Evolutionary conservation across 495 filamentous ascomycete species (phyloP).

Genomic region (Daldinia loculata): DNA sequence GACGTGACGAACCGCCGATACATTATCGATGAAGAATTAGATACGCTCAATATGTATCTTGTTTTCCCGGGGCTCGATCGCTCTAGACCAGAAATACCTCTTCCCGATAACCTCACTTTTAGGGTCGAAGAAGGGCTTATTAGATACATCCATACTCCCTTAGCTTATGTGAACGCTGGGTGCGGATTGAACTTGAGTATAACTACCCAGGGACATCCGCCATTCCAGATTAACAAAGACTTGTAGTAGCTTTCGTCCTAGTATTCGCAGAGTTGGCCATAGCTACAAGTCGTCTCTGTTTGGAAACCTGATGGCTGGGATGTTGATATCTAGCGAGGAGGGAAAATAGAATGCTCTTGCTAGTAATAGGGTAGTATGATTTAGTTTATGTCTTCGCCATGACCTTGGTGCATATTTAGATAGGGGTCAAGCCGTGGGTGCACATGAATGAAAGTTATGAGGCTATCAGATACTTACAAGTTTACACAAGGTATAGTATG

Average conservation of each 20-base stretch:
- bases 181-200: background rate
- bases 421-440: too few species aligned
- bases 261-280: background rate
- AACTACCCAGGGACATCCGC: background rate
- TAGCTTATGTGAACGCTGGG: background rate
- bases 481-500: too few species aligned
- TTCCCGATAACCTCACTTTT: background rate
- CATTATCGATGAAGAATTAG: too few species aligned
- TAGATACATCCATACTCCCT: background rate
- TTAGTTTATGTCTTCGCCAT: too few species aligned
- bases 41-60: background rate
- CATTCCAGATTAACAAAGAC: background rate
- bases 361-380: too few species aligned
- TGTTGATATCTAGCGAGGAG: too few species aligned
- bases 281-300: background rate
- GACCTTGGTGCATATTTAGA: too few species aligned
- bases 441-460: too few species aligned
- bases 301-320: too few species aligned
- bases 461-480: too few species aligned
- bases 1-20: too few species aligned
- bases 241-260: background rate
- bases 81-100: background rate
- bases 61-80: background rate
- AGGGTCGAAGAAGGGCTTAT: background rate
- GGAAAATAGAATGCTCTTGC: too few species aligned